Conservation (phyloP, 306 rosid genomes). For the Nissolia schottii region DNA sequence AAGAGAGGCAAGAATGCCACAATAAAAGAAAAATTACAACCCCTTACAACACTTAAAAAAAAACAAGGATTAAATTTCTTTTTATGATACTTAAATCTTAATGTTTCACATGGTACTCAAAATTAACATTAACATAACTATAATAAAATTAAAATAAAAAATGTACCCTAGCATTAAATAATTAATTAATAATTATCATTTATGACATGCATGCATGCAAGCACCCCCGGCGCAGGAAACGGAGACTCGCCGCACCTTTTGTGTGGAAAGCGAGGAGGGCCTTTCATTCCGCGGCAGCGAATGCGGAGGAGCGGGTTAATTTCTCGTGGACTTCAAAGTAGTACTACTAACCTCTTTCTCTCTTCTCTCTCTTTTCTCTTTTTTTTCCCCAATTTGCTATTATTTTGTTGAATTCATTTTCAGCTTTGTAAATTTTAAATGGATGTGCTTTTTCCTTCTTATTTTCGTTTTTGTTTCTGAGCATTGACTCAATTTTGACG, state of each 20-base stretch:
- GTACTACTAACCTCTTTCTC: neutral
- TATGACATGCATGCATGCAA: no score
- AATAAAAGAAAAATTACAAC: no score
- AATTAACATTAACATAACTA: no score
- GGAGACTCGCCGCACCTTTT: conserved; percentile 80
- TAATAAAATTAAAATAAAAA: no score
- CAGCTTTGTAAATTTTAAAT: neutral
- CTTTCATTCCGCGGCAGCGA: conserved; percentile 96
- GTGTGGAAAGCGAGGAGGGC: conserved; percentile 94
- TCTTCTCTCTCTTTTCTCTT: neutral
- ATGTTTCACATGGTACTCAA: no score
- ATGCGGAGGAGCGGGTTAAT: conserved; percentile 98
- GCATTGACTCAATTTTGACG: conserved; percentile 34
- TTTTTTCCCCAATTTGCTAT: neutral
- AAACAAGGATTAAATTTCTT: no score
- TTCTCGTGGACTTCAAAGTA: conserved; percentile 62
- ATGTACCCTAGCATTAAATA: no score
- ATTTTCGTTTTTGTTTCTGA: neutral
- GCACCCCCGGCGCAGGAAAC: conserved; percentile 40
- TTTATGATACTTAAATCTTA: no score
- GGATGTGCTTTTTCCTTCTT: neutral
- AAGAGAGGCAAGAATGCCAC: no score
- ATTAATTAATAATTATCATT: no score
- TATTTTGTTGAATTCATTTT: neutral
- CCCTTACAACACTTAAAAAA: no score